phyloP scores from a whole-genome alignment of 2,329 filamentous ascomycete genomes.

The Sordariomycetes sp. region DNA sequence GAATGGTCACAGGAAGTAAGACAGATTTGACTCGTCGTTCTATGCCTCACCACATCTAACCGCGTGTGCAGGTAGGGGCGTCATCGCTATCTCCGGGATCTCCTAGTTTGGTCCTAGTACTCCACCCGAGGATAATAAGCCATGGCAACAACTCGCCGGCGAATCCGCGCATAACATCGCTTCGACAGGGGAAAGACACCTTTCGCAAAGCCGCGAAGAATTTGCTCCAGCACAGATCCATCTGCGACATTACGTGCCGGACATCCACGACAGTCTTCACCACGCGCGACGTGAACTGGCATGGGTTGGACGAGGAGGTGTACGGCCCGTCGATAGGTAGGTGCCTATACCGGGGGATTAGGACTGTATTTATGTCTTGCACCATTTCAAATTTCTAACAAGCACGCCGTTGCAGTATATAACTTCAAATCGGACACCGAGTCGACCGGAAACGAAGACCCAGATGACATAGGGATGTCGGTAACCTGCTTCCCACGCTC shows the following conservation, averaged over 20 bases:
- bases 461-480: conserved; percentile 1
- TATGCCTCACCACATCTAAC: background rate
- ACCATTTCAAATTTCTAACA: background rate
- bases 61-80: background rate
- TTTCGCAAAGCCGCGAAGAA: background rate
- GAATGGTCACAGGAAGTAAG: background rate
- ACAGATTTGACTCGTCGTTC: background rate
- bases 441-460: background rate
- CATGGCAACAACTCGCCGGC: background rate
- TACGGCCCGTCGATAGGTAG: background rate
- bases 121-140: background rate
- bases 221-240: conserved; percentile 1
- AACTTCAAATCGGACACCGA: conserved; percentile 1
- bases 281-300: background rate
- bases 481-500: background rate
- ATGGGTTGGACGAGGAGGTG: background rate
- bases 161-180: background rate
- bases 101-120: background rate
- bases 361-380: background rate
- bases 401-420: background rate
- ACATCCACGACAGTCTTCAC: background rate
- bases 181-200: background rate
- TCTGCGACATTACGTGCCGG: background rate
- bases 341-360: background rate
- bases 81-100: background rate